Evolutionary conservation across 2,329 filamentous ascomycete species (phyloP), one percentile per base, ranked within the genome.

Genomic region (Trichoderma polysporum): DNA sequence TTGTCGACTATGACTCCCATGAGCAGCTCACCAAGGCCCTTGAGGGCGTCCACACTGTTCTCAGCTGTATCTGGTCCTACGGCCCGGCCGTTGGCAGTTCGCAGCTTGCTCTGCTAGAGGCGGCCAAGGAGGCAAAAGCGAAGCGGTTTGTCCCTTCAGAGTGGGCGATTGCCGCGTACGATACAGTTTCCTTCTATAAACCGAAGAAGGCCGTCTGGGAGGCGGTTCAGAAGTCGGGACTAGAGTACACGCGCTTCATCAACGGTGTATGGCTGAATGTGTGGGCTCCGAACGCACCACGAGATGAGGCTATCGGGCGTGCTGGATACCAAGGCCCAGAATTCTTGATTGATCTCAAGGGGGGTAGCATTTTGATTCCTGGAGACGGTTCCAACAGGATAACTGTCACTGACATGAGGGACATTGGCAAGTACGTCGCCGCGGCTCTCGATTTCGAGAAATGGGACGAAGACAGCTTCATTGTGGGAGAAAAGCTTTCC

Each of bases 241-340:
- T 67, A 19, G 66, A 67, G 50, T 52, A 67, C 50, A 67, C 66
- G 27, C 66, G 66, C 37, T 67, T 67, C 59, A 50, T 57, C n/a
- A 15, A 8, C 9, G 66, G 66, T 13, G 2, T 67, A 9, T 67
- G 66, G 66, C 19, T 67, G 59, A 67, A 67, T 25, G n/a, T 49
- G 17, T 67, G 66, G 66, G 66, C 49, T 4, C 7, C 27, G 1
- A 59, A 60, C 3, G 66, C 66, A 1, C 59, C 59, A 4, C 19
- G 19, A 6, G 50, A 64, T 4, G 54, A 66, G 31, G 37, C 12
- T 2, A 25, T 19, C 17, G 66, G 27, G 1, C 31, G 47, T 6
- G 13, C 66, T 13, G 66, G 66, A 13, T 67, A 67, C 50, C 8
- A 9, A 3, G 59, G 59, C 3, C 58, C 49, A 13, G 15, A 59